Evolutionary conservation across 257 asterid genomes (phyloP).

Genomic region (Misopates orontium): DNA sequence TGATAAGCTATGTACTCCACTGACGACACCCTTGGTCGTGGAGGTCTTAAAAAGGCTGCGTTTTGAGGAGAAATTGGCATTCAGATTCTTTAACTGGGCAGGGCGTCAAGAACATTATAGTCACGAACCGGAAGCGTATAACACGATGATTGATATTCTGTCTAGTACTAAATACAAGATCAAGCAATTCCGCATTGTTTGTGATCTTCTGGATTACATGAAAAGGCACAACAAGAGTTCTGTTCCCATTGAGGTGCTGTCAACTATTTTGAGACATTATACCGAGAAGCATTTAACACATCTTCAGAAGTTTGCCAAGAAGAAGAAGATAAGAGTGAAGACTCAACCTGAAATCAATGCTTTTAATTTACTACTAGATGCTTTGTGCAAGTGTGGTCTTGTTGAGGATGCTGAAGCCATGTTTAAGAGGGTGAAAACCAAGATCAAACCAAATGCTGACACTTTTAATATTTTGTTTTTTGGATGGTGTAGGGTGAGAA

Average conservation of each 20-base stretch:
- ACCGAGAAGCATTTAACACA: slow-evolving; percentile 78
- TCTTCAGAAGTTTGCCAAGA: slow-evolving; percentile 84
- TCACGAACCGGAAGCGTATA: slow-evolving; percentile 76
- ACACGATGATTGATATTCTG: slow-evolving; percentile 75
- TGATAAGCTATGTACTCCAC: slow-evolving; percentile 47
- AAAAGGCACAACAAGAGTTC: slow-evolving; percentile 56
- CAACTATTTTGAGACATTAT: slow-evolving; percentile 61
- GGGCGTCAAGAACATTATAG: slow-evolving; percentile 62
- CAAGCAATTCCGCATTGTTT: slow-evolving; percentile 78
- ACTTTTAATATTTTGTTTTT: slow-evolving; percentile 83
- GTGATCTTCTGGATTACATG: slow-evolving; percentile 89
- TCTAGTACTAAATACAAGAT: slow-evolving; percentile 87
- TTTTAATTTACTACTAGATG: slow-evolving; percentile 76
- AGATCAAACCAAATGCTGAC: slow-evolving; percentile 71
- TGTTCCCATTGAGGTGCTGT: slow-evolving; percentile 70
- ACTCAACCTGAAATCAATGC: slow-evolving; percentile 87
- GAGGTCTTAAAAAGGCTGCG: slow-evolving; percentile 66
- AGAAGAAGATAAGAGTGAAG: slow-evolving; percentile 85
- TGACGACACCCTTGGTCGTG: slow-evolving; percentile 71
- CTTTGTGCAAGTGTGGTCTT: slow-evolving; percentile 84
- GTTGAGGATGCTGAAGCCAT: slow-evolving; percentile 82
- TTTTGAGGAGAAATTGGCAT: slow-evolving; percentile 76
- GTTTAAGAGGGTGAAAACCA: slow-evolving; percentile 58
- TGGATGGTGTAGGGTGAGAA: slow-evolving; percentile 92
- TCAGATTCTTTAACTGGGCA: slow-evolving; percentile 88